A percentile compares a stretch with the other conserved stretches of the same genome.
phyloP scores from a whole-genome alignment of 768 basidiomycete species.

The Hygrophorus russula region DNA sequence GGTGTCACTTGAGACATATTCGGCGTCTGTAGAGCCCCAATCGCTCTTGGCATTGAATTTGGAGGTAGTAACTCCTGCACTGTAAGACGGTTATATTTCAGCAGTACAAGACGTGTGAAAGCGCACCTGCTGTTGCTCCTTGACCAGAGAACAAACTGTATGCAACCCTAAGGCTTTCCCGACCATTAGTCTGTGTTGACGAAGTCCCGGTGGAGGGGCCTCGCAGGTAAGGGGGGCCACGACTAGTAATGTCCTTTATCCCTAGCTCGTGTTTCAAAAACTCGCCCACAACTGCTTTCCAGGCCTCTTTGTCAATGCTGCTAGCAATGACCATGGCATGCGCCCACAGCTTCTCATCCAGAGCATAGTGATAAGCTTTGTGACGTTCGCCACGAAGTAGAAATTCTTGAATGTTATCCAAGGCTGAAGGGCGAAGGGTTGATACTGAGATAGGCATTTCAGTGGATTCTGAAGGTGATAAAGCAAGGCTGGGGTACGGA shows the following conservation, averaged over 20 bases:
- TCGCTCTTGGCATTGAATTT: conserved; percentile 33
- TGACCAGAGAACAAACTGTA: conserved; percentile 83
- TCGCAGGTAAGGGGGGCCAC: neutral
- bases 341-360: conserved; percentile 85
- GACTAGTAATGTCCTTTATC: conserved; percentile 17
- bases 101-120: neutral
- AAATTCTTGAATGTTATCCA: conserved; percentile 71
- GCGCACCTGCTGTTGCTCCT: conserved; percentile 63
- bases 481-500: conserved; percentile 13
- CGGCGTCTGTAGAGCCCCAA: conserved; percentile 23
- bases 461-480: conserved; percentile 18
- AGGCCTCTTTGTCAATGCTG: conserved; percentile 85
- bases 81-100: conserved; percentile 16
- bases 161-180: conserved; percentile 67
- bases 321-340: conserved; percentile 94
- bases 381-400: conserved; percentile 78
- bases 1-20: conserved; percentile 37
- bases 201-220: neutral
- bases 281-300: conserved; percentile 83
- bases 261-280: conserved; percentile 75
- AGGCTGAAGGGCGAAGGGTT: conserved; percentile 45
- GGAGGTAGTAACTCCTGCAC: conserved; percentile 68
- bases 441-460: conserved; percentile 49
- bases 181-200: conserved; percentile 28
- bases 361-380: conserved; percentile 79